These are phyloP conservation scores for Saccharomyces hybrid DNA, from an alignment of 1,139 yeast species.

Conservation along the genomic window DNA sequence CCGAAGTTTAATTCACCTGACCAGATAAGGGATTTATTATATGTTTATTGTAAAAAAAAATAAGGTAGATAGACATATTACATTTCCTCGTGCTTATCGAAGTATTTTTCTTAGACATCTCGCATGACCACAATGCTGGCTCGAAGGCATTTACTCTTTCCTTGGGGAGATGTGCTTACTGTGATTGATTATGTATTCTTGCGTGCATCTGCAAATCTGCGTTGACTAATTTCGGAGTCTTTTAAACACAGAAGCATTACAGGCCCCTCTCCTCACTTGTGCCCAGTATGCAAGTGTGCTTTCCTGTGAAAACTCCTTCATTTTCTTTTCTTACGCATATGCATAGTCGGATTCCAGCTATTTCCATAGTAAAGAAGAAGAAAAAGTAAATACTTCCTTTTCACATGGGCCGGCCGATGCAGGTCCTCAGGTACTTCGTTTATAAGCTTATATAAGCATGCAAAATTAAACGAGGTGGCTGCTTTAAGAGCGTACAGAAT, in stretches of 20 bases:
- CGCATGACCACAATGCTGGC: not conserved
- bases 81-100: not conserved
- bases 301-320: not conserved
- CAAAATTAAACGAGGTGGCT: not conserved
- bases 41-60: not conserved
- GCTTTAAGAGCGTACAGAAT: not conserved
- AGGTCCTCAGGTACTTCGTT: not conserved
- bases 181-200: not conserved
- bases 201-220: not conserved
- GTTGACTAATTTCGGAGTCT: not conserved
- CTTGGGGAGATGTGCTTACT: not conserved
- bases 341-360: not conserved
- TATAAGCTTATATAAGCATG: not conserved
- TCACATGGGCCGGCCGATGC: not conserved
- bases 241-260: not conserved
- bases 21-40: not conserved
- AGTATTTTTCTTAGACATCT: not conserved
- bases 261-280: constrained; percentile 38
- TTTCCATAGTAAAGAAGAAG: not conserved
- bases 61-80: not conserved
- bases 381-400: not conserved
- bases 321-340: not conserved
- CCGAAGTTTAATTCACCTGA: not conserved
- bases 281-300: not conserved
- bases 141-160: not conserved